Percentiles rank a stretch among this genome's conserved stretches.
Conservation (phyloP, 495 filamentous ascomycete genomes). For the Penicillium soppii region DNA sequence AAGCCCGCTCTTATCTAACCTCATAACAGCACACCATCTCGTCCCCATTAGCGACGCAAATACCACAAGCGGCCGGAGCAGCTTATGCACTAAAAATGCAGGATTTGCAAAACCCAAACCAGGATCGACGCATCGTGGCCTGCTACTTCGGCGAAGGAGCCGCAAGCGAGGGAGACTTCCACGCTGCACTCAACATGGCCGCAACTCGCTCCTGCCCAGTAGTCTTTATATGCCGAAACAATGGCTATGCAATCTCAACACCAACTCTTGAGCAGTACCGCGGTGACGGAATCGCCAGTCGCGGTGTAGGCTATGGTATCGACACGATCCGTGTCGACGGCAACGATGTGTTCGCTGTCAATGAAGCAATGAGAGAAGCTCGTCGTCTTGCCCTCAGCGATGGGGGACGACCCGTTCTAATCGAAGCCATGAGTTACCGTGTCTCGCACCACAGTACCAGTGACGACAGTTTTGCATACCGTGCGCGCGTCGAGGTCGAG, state of each 20-base stretch:
- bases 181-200: constrained; percentile 94
- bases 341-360: constrained; percentile 94
- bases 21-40: constrained; percentile 80
- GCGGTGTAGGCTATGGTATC: constrained; percentile 95
- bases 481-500: constrained; percentile 89
- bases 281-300: constrained; percentile 92
- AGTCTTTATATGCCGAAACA: constrained; percentile 95
- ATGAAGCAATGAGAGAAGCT: constrained; percentile 78
- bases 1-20: neutral
- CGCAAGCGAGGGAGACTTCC: constrained; percentile 95
- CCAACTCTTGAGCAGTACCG: constrained; percentile 96
- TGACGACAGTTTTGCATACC: constrained; percentile 97
- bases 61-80: constrained; percentile 90
- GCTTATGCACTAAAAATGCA: constrained; percentile 94
- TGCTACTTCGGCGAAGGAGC: constrained; percentile 99
- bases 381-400: constrained; percentile 72
- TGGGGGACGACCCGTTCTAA: constrained; percentile 76
- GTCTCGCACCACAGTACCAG: constrained; percentile 96
- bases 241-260: constrained; percentile 94
- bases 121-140: constrained; percentile 67
- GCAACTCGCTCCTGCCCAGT: constrained; percentile 90
- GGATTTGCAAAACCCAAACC: constrained; percentile 66
- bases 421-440: constrained; percentile 98
- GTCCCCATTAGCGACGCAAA: constrained; percentile 89
- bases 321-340: constrained; percentile 96